Percentiles rank a stretch among this genome's conserved stretches.
phyloP scores from a whole-genome alignment of 2,329 filamentous ascomycete genomes.

The Alternaria angustiovoidea region DNA sequence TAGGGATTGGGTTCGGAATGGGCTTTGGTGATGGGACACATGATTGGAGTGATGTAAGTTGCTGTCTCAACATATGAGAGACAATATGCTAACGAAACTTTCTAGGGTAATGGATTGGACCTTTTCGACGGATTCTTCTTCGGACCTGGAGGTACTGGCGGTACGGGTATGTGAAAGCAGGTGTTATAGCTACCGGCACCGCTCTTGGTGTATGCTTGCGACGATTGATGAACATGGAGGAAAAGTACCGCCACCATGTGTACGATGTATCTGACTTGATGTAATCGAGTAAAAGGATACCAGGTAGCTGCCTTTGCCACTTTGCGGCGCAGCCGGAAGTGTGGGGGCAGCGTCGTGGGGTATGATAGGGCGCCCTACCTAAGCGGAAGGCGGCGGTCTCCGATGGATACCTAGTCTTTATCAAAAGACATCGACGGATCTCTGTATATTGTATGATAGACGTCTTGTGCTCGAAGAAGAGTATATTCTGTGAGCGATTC shows the following conservation, averaged over 20 bases:
- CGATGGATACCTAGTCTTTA: neutral
- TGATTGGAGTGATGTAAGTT: slow-evolving; percentile 59
- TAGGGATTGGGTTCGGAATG: slow-evolving; percentile 67
- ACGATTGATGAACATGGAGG: neutral
- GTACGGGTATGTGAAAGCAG: slow-evolving; percentile 3
- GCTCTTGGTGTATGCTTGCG: neutral
- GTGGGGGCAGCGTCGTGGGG: neutral
- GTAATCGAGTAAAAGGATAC: neutral
- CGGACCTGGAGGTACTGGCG: slow-evolving; percentile 17
- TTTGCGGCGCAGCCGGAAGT: neutral
- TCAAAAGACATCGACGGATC: neutral
- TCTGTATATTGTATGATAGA: neutral
- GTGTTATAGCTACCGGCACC: neutral
- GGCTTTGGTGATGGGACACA: slow-evolving; percentile 60
- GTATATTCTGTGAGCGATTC: neutral
- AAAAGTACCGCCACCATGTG: neutral
- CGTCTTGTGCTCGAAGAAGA: neutral
- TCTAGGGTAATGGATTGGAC: slow-evolving; percentile 51
- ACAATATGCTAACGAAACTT: neutral
- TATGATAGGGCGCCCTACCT: neutral
- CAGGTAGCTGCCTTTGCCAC: neutral
- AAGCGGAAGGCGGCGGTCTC: neutral
- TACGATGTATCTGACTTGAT: neutral
- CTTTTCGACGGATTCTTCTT: slow-evolving; percentile 70
- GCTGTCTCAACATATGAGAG: neutral